Base-by-base conservation (phyloP, 2,329 filamentous ascomycete genomes). In the Helotiales sp. region DNA sequence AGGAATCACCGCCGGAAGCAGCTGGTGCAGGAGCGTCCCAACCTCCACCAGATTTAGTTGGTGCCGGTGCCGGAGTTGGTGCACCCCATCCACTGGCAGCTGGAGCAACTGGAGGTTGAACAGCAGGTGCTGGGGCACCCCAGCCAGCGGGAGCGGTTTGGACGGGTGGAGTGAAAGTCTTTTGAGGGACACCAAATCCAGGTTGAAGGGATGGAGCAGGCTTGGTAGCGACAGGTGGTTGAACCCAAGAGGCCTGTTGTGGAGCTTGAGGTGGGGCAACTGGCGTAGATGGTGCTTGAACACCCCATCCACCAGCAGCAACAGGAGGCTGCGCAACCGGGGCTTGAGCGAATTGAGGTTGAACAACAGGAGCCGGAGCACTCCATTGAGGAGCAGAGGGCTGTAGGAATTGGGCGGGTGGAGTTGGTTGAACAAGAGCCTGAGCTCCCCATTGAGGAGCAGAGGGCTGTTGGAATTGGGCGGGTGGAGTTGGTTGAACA, bases 361-460 rank as follows among this genome's bases (percentile, higher is more conserved):
- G 40, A 10, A 22, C 19, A 42, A 22, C n/a, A 12, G 38, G 40
- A 44, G 40, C 6, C 15, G 40, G 22, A 44, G 22, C 3, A 25
- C 40, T 40, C 22, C 51, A 42, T n/a, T 44, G 42, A 2, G 27
- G 9, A 34, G n/a, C 38, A n/a, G 17, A 8, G 19, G 51, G 13
- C 27, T 54, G 51, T 27, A 30, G 19, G 24, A 40, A 13, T 31
- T 19, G 9, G n/a, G n/a, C 36, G n/a, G 27, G 24, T 7, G 13
- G 46, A 29, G 5, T 12, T 19, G 10, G 19, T 48, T 54, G 44
- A 15, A 19, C 24, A 17, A 27, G 27, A 53, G 29, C 27, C 10
- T 10, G 36, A 46, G 17, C 52, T 46, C 38, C 52, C 24, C 44
- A 54, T 13, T 30, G 3, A 47, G 53, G 40, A 40, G 53, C 33